Conservation (phyloP, 805 yeast species). For the Barnettozyma populi region DNA sequence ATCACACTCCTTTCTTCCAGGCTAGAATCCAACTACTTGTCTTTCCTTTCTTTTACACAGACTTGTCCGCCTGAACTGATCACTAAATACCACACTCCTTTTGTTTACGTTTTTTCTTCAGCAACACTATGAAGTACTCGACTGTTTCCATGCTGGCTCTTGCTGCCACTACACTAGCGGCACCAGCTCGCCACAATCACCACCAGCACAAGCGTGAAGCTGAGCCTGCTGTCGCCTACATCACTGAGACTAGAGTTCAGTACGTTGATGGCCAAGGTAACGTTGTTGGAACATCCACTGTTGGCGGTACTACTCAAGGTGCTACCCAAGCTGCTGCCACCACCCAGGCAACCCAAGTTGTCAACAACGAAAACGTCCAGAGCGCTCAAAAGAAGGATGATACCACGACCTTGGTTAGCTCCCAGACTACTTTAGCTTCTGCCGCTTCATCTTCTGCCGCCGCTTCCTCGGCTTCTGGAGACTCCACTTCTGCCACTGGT, state of each 20-base stretch:
- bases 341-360: background rate
- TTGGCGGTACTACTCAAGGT: background rate
- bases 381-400: conserved; percentile 14
- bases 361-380: conserved; percentile 10
- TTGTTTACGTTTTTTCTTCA: background rate
- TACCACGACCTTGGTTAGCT: conserved; percentile 18
- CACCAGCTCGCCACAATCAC: conserved; percentile 34
- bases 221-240: conserved; percentile 30
- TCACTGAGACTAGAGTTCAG: conserved; percentile 29
- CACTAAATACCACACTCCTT: background rate
- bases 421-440: conserved; percentile 19
- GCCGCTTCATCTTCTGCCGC: conserved; percentile 20
- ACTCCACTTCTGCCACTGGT: background rate
- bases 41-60: conserved; percentile 6
- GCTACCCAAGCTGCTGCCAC: conserved; percentile 1
- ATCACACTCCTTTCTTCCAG: background rate
- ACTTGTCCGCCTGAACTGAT: background rate
- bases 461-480: conserved; percentile 18
- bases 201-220: conserved; percentile 39
- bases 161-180: conserved; percentile 25
- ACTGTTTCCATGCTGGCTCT: conserved; percentile 26
- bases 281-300: conserved; percentile 13
- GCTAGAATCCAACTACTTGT: conserved; percentile 3
- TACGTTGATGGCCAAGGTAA: conserved; percentile 31
- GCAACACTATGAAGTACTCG: conserved; percentile 15